Conservation (phyloP, 495 filamentous ascomycete species). For the Extremus antarcticus region DNA sequence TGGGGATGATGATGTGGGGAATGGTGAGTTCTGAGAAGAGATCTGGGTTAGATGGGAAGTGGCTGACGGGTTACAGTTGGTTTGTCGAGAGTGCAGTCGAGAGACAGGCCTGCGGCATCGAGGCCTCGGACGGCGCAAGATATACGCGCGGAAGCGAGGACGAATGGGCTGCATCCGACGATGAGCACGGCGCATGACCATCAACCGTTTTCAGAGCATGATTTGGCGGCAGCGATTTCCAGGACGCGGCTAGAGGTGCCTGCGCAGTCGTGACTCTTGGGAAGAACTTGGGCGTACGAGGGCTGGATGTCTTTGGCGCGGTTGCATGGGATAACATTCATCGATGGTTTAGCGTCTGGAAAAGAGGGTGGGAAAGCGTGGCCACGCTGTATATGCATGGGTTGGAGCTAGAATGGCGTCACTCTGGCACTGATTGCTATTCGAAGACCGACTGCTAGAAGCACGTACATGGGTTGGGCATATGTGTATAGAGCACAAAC, state of each 20-base stretch:
- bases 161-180: neutral
- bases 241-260: conserved; percentile 21
- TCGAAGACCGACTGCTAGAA: too few species aligned
- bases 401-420: too few species aligned
- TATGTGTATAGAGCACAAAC: too few species aligned
- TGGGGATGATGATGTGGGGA: conserved; percentile 20
- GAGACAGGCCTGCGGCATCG: conserved; percentile 3
- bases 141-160: neutral
- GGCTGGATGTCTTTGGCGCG: too few species aligned
- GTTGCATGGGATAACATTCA: too few species aligned
- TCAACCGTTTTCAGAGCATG: conserved; percentile 23
- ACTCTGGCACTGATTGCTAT: too few species aligned
- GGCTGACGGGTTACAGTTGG: conserved; percentile 9
- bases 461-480: too few species aligned
- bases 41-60: neutral
- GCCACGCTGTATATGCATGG: too few species aligned
- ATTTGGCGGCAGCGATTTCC: conserved; percentile 26
- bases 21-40: conserved; percentile 16
- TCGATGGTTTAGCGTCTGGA: too few species aligned
- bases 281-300: too few species aligned
- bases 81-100: conserved; percentile 14
- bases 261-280: conserved; percentile 1
- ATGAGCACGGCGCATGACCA: conserved; percentile 16
- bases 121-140: conserved; percentile 14
- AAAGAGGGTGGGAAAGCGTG: too few species aligned